Conservation (phyloP, 2,329 filamentous ascomycete genomes). For the Exophiala sp. region DNA sequence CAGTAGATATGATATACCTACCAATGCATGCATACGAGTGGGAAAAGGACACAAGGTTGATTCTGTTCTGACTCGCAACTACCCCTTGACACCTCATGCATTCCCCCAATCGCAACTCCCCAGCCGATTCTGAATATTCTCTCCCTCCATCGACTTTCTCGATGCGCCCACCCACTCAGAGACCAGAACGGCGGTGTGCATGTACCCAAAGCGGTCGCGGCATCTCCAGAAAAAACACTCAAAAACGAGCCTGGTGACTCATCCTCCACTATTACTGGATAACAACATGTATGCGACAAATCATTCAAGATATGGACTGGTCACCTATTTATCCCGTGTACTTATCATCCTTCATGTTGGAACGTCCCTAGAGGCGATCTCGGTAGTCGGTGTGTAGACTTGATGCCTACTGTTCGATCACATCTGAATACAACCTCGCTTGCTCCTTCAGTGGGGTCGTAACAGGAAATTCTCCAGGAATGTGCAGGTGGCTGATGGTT, state of each 20-base stretch:
- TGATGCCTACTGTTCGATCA: constrained; percentile 6
- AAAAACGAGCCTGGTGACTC: background rate
- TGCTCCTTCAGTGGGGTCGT: constrained; percentile 16
- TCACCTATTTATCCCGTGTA: constrained; percentile 2
- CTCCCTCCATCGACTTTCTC: too few relatives aligned
- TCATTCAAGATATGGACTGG: background rate
- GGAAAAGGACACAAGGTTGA: too few relatives aligned
- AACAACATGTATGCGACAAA: background rate
- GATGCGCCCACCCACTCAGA: too few relatives aligned
- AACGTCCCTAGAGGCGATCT: background rate
- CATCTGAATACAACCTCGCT: constrained; percentile 13
- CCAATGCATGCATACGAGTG: too few relatives aligned
- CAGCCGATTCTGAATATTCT: too few relatives aligned
- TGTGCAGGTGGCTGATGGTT: constrained; percentile 63
- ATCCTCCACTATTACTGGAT: constrained; percentile 7
- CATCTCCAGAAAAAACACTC: constrained; percentile 7
- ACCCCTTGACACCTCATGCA: too few relatives aligned
- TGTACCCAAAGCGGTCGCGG: constrained; percentile 9
- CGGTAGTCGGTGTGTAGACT: background rate
- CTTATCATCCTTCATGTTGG: background rate
- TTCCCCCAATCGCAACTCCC: too few relatives aligned
- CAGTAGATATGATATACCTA: too few relatives aligned
- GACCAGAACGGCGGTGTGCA: too few relatives aligned
- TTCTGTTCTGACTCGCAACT: too few relatives aligned
- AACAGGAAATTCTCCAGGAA: constrained; percentile 64